These are phyloP conservation scores for Spergularia marina DNA, from an alignment of 148 eudicot genomes.

Conservation along the genomic window DNA sequence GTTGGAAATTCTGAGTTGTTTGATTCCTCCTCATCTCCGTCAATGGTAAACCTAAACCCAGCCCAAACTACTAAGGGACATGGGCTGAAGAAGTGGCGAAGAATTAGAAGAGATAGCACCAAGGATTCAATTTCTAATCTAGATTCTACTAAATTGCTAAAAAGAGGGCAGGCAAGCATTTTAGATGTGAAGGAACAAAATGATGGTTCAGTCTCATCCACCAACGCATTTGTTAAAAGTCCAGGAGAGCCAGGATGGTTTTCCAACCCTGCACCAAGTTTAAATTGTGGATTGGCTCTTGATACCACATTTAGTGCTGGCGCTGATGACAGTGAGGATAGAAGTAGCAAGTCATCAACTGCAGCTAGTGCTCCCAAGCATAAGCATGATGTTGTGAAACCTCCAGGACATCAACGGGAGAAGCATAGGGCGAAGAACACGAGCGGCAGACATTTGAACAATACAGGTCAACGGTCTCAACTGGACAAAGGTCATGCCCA, in stretches of 20 bases:
- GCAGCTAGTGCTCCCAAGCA: constrained; percentile 61
- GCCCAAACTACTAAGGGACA: constrained; percentile 43
- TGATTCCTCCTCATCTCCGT: constrained; percentile 12
- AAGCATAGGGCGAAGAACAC: constrained; percentile 24
- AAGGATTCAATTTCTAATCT: constrained; percentile 35
- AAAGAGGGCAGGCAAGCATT: constrained; percentile 40
- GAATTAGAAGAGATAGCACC: constrained; percentile 48
- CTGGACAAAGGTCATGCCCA: constrained; percentile 35
- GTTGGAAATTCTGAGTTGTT: constrained; percentile 4
- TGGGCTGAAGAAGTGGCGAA: constrained; percentile 83
- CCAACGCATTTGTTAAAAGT: constrained; percentile 44
- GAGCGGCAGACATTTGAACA: constrained; percentile 34
- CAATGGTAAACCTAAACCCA: constrained; percentile 1
- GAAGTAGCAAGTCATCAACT: constrained; percentile 74
- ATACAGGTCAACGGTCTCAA: constrained; percentile 27
- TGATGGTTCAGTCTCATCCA: constrained; percentile 53
- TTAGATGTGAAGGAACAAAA: constrained; percentile 23
- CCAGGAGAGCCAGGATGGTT: constrained; percentile 30
- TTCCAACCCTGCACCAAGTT: constrained; percentile 22
- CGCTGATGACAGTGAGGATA: constrained; percentile 65
- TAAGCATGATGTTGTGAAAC: constrained; percentile 17
- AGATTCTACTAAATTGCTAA: constrained; percentile 39
- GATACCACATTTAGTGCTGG: constrained; percentile 42
- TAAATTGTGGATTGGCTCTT: constrained; percentile 22
- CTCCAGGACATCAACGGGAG: constrained; percentile 9